Percentiles rank a stretch among this genome's conserved stretches.
Conservation (phyloP, 768 basidiomycete species). For the Pisolithus tinctorius region DNA sequence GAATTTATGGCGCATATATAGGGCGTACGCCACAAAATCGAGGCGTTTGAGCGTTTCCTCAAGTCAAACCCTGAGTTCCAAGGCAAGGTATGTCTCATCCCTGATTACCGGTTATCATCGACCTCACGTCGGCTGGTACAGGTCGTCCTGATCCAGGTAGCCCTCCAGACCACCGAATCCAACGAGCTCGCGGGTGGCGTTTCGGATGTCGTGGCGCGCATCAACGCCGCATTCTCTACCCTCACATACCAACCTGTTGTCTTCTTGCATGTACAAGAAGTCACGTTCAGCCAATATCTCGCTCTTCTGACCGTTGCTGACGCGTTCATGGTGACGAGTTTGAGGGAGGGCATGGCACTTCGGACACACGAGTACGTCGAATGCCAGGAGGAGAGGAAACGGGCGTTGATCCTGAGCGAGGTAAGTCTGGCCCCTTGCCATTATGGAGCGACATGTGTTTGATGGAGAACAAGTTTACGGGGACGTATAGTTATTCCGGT, state of each 20-base stretch:
- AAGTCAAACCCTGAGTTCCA: constrained; percentile 75
- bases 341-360: constrained; percentile 86
- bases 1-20: constrained; percentile 11
- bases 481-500: constrained; percentile 79
- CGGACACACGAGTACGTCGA: constrained; percentile 78
- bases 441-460: not conserved
- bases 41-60: constrained; percentile 78
- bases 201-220: constrained; percentile 63
- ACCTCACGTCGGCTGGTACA: constrained; percentile 13
- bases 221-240: constrained; percentile 79
- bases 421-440: constrained; percentile 28
- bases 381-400: constrained; percentile 63
- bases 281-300: constrained; percentile 82
- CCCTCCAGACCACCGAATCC: constrained; percentile 72
- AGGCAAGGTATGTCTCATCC: constrained; percentile 44
- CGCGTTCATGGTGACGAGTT: constrained; percentile 76
- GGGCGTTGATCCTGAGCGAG: constrained; percentile 77
- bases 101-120: not conserved
- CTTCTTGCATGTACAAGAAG: constrained; percentile 77
- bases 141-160: constrained; percentile 83
- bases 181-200: constrained; percentile 72
- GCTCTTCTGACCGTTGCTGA: constrained; percentile 78
- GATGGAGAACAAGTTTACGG: constrained; percentile 63
- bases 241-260: constrained; percentile 85
- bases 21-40: constrained; percentile 78